Evolutionary conservation across 805 yeast species (phyloP), one percentile per base, ranked within the genome.

Genomic region (Myxozyma neglecta): DNA sequence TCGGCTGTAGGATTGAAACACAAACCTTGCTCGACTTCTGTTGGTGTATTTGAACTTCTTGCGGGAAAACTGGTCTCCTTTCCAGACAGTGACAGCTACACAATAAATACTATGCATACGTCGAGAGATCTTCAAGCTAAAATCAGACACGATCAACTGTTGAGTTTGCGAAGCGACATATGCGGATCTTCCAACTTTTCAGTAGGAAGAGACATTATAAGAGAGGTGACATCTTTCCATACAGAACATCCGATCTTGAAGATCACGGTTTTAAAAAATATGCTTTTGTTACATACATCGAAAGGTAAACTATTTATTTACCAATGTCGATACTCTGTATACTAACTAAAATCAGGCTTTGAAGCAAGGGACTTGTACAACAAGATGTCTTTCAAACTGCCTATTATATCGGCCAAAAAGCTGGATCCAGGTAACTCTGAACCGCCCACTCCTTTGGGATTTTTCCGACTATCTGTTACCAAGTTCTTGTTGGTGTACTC

Each of bases 251-350:
- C 87, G 54, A 80, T 88, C 55, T 77, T 72, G 61, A 86, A 85
- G 1, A 74, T 88, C 18, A 83, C 88, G 0, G 77, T 87, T 1
- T 85, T 89, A 74, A 83, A 85, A 62, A 82, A 84, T 20, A 80
- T 89, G 54, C 81, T 89, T 71, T 84, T 89, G 0, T 81, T 87
- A 0, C 88, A 87, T 69, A 81, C 90, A 0, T 75, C 81, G 16
- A 82, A 83, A 68, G 92, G 92, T 56, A 53, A 18, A 29, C 34
- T 34, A 18, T 35, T 36, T 29, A 9, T 34, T 37, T 3, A 35
- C 36, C 24, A 45, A 13, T n/a, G 14, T 32, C 14, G 57, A 29
- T 10, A 10, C 34, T 35, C 1, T 36, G 11, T 11, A 35, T 34
- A 24, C 2, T 20, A 6, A 6, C 51, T 36, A 49, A 18, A 2